A percentile compares a stretch with the other conserved stretches of the same genome.
phyloP scores from a whole-genome alignment of 148 eudicot genomes.

The Hydrangea macrophylla region DNA sequence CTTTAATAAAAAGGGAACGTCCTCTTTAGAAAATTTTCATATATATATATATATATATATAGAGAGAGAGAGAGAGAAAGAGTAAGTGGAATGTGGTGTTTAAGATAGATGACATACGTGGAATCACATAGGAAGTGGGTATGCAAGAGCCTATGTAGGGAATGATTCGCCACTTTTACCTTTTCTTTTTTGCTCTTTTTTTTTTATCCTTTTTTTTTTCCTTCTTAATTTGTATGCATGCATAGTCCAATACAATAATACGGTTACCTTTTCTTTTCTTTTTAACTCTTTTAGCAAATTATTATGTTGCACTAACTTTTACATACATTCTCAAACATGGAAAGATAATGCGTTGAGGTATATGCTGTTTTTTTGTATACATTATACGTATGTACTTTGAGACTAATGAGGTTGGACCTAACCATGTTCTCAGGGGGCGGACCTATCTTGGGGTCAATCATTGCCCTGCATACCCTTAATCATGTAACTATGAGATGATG shows the following conservation, averaged over 20 bases:
- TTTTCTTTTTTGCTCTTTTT: neutral
- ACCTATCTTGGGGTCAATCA: no score
- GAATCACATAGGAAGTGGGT: slow-evolving; percentile 7
- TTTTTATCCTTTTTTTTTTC: neutral
- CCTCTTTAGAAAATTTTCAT: neutral
- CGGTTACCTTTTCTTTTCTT: neutral
- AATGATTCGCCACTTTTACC: slow-evolving; percentile 3
- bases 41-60: no score
- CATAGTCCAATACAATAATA: neutral
- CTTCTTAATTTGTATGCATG: neutral
- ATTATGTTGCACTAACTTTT: slow-evolving; percentile 3
- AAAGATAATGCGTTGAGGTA: no score
- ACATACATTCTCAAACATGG: neutral
- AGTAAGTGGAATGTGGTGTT: neutral
- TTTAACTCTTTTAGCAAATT: no score
- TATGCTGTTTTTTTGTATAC: no score
- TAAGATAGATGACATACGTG: neutral
- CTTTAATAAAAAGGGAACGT: no score
- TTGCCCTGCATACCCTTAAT: no score
- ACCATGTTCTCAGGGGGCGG: no score
- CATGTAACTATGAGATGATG: no score
- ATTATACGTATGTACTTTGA: no score
- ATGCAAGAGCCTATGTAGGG: neutral
- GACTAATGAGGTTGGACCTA: no score
- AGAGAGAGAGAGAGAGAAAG: no score